Percentiles rank a stretch among this genome's conserved stretches.
These are phyloP conservation scores for Aspergillus vadensis DNA, from an alignment of 2,329 filamentous ascomycete species.

Conservation along the genomic window DNA sequence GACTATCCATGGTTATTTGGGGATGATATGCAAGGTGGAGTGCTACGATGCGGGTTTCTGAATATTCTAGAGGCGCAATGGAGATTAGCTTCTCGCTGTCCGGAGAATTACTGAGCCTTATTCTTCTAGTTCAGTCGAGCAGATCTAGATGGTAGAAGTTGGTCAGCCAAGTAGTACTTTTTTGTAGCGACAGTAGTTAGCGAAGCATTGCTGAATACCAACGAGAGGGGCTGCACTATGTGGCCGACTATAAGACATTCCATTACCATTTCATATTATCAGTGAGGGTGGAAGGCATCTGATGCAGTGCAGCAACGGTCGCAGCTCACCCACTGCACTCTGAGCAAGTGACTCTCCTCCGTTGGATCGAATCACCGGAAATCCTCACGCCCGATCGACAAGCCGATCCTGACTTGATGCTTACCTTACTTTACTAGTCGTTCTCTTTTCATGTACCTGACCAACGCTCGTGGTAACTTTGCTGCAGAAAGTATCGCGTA, in stretches of 20 bases:
- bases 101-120: background rate
- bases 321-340: background rate
- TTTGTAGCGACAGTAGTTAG: background rate
- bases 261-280: background rate
- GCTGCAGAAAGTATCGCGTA: background rate
- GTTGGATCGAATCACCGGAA: background rate
- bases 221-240: background rate
- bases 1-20: no score
- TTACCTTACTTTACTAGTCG: constrained; percentile 5
- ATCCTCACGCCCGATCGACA: background rate
- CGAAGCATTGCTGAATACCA: background rate
- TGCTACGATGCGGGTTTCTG: background rate
- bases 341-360: background rate
- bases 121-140: background rate
- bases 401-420: constrained; percentile 1
- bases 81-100: background rate
- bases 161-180: background rate
- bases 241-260: background rate
- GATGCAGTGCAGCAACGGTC: background rate
- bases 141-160: background rate
- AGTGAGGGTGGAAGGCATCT: background rate
- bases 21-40: background rate
- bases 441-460: background rate
- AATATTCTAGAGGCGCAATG: background rate
- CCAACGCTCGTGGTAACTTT: background rate